Percentiles rank a stretch among this genome's conserved stretches.
phyloP scores from a whole-genome alignment of 2,329 filamentous ascomycete genomes.

The Talaromyces verruculosus region DNA sequence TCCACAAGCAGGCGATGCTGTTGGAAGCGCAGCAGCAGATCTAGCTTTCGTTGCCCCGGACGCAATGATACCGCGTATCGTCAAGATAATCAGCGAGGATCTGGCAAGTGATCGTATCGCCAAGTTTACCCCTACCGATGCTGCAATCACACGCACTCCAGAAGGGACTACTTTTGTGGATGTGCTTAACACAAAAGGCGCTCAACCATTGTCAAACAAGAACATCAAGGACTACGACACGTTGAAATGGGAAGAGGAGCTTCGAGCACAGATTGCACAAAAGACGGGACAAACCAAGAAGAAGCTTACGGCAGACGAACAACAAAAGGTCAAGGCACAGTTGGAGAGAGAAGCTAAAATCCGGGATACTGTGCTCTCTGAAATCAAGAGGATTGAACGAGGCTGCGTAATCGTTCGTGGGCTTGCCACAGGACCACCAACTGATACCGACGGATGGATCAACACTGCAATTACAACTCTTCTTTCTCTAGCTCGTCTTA shows the following conservation, averaged over 20 bases:
- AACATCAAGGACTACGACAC: slow-evolving; percentile 94
- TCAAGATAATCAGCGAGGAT: slow-evolving; percentile 72
- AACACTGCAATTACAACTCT: slow-evolving; percentile 74
- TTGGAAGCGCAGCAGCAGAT: slow-evolving; percentile 82
- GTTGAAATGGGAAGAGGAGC: slow-evolving; percentile 93
- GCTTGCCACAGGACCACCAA: slow-evolving; percentile 83
- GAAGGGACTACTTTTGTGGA: slow-evolving; percentile 88
- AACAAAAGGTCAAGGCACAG: slow-evolving; percentile 85
- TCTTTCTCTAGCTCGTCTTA: slow-evolving; percentile 68
- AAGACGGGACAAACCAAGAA: slow-evolving; percentile 84
- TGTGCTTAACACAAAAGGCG: slow-evolving; percentile 79
- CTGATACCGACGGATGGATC: slow-evolving; percentile 85
- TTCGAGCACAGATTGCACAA: slow-evolving; percentile 80
- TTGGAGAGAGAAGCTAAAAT: slow-evolving; percentile 82
- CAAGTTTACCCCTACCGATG: slow-evolving; percentile 78
- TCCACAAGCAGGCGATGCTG: slow-evolving; percentile 59
- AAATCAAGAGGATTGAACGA: slow-evolving; percentile 71
- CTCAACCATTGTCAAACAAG: slow-evolving; percentile 71
- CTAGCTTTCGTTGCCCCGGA: slow-evolving; percentile 91
- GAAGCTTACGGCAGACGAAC: slow-evolving; percentile 87
- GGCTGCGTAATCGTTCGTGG: slow-evolving; percentile 83
- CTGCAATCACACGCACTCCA: slow-evolving; percentile 87
- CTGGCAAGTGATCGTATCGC: slow-evolving; percentile 69
- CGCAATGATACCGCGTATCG: slow-evolving; percentile 70
- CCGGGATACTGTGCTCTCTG: slow-evolving; percentile 66